Conservation (phyloP, 2,329 filamentous ascomycete species). For the Exutisphaerella laricina region DNA sequence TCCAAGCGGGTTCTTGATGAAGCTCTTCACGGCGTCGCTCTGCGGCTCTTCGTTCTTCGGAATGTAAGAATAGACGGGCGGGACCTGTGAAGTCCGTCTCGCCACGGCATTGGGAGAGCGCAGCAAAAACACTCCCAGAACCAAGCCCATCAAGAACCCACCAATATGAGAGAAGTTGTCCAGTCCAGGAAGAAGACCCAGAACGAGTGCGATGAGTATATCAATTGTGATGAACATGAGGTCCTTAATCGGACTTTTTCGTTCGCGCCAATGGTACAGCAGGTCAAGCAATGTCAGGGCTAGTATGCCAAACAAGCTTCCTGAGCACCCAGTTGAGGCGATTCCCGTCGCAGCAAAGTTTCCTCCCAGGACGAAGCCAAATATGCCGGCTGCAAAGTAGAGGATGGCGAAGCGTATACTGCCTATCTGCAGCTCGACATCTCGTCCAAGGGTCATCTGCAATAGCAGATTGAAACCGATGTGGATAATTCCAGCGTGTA, state of each 20-base stretch:
- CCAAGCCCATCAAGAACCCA: constrained; percentile 87
- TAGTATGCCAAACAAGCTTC: constrained; percentile 84
- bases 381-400: constrained; percentile 87
- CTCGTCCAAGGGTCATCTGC: constrained; percentile 80
- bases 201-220: constrained; percentile 80
- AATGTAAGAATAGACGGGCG: constrained; percentile 20
- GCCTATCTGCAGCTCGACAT: constrained; percentile 90
- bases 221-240: constrained; percentile 83
- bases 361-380: constrained; percentile 89
- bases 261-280: constrained; percentile 84
- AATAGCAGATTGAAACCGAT: constrained; percentile 93
- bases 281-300: constrained; percentile 84
- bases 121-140: constrained; percentile 77
- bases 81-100: constrained; percentile 19
- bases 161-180: constrained; percentile 99
- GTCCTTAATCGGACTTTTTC: constrained; percentile 70
- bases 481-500: constrained; percentile 90
- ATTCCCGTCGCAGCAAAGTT: constrained; percentile 83
- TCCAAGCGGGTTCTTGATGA: constrained; percentile 50
- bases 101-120: constrained; percentile 69
- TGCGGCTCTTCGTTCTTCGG: constrained; percentile 13
- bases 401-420: constrained; percentile 82
- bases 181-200: constrained; percentile 83
- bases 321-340: constrained; percentile 79
- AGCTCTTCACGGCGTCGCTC: constrained; percentile 35